Base-by-base conservation (phyloP, 1,284 basidiomycete genomes). In the Chalciporus sp. region DNA sequence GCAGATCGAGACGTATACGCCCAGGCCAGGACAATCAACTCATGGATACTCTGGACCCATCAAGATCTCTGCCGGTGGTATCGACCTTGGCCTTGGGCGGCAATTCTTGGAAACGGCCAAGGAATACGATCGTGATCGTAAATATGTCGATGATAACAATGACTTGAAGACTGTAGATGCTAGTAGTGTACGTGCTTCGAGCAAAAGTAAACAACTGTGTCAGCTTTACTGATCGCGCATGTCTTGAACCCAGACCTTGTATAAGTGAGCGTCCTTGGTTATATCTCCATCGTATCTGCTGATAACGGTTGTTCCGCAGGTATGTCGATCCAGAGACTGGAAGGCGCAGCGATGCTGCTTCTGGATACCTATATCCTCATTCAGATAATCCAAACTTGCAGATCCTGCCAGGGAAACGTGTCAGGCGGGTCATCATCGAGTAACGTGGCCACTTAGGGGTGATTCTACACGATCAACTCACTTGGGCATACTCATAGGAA, bases 41-140 rank as follows among this genome's bases (percentile, higher is more conserved):
- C 84, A 85, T 56, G 84, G 84, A 11, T 74, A 71, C 40, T 71
- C 71, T 4, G 84, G 84, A 0, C 84, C 82, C 0, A 68, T 85
- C 49, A 77, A 78, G 49, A 68, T 83, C 3, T 83, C 82, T 0
- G 67, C 71, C 27, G 73, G 74, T 1, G 68, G 71, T 3, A 58
- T 61, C 7, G 60, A 69, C 19, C 66, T 72, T 17, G 74, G 76
- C 20, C 52, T 80, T 7, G 76, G 71, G 1, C 60, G 71, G 16
- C 72, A 85, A 27, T 82, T 79, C 51, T 63, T 85, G 12, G 66
- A 72, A 4, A 74, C 77, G 9, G 80, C 12, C 53, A 67, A 7
- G 3, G 59, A 59, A 14, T 83, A 79, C 49, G 83, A 86, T 61
- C 73, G 72, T 19, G 67, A 66, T 5, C 74, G 78, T 7, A 58